Evolutionary conservation across 495 filamentous ascomycete species (phyloP), one percentile per base, ranked within the genome.

Genomic region (Gamarada debralockiae): DNA sequence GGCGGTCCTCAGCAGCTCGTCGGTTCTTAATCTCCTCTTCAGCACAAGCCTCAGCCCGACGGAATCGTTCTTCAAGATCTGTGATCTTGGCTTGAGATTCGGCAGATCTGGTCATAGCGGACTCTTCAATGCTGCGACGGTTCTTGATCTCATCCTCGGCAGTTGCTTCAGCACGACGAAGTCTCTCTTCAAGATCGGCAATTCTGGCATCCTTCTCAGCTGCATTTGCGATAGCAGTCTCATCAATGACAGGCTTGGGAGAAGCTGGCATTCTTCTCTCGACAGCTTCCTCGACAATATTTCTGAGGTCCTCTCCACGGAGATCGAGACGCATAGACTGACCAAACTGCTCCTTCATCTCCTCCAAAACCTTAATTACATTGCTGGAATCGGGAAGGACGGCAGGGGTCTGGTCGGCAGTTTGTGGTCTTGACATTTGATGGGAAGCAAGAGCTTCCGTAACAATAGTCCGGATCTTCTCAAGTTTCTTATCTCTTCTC

Each of bases 401-500:
- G 15, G 23, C 61, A 18, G 65, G 63, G 10, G 38, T 42, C 9
- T 44, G 13, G 3, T 29, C 48, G 3, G 54, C 53, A 40, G 60
- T 58, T n/a, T 46, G 33, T 9, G 57, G 53, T 48, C 54, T 29
- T 1, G 55, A 56, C 13, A 24, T 10, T 55, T 76, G 77, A 43
- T 85, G 87, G 46, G 79, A 70, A 29, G 76, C 75, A n/a, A 92
- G 61, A 52, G 87, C 89, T 54, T 98, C 92, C 50, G 83, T 67
- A n/a, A 97, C 76, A 41, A 85, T 82, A 34, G 74, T 74, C 59
- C 87, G 89, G 57, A 97, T 83, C 71, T 90, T 89, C 56, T 96
- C 90, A 50, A 91, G 65, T 60, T 81, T 91, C 42, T 84, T 83
- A 57, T 95, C 88, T 43, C 82, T 78, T 57, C 79, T 81, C 8